A percentile compares a stretch with the other conserved stretches of the same genome.
These are phyloP conservation scores for Penicillium brevicompactum DNA, from an alignment of 2,329 filamentous ascomycete species.

Conservation along the genomic window DNA sequence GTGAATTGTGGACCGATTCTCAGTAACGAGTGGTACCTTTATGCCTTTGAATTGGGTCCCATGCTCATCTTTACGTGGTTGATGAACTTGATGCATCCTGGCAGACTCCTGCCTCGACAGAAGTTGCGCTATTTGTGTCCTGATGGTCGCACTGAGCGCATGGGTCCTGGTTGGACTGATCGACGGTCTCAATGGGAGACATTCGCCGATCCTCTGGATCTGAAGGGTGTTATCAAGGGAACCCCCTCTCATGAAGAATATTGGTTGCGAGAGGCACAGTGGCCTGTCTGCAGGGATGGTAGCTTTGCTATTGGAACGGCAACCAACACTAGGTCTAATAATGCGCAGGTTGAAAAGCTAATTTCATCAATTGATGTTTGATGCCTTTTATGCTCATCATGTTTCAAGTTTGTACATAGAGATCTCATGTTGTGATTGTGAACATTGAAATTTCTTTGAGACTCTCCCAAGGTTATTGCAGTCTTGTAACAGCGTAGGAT, in stretches of 20 bases:
- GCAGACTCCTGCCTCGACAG: slow-evolving; percentile 32
- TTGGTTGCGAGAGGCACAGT: slow-evolving; percentile 31
- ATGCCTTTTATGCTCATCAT: neutral
- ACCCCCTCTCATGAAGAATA: slow-evolving; percentile 31
- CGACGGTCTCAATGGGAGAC: slow-evolving; percentile 29
- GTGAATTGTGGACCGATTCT: slow-evolving; percentile 29
- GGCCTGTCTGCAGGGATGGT: slow-evolving; percentile 28
- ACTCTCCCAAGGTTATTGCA: too few relatives aligned
- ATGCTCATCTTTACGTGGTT: slow-evolving; percentile 40
- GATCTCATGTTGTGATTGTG: too few relatives aligned
- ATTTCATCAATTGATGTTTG: neutral
- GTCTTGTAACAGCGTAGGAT: too few relatives aligned
- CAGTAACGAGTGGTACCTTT: slow-evolving; percentile 41
- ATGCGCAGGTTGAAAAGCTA: neutral
- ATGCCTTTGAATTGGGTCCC: slow-evolving; percentile 38
- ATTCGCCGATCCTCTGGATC: slow-evolving; percentile 32
- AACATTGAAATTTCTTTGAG: too few relatives aligned
- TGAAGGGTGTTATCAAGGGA: slow-evolving; percentile 27
- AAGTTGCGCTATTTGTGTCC: slow-evolving; percentile 32
- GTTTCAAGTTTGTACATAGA: neutral
- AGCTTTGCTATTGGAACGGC: slow-evolving; percentile 29
- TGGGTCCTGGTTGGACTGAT: slow-evolving; percentile 38
- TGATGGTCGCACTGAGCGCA: slow-evolving; percentile 32
- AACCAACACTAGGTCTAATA: slow-evolving; percentile 17
- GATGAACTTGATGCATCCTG: slow-evolving; percentile 41